Conservation (phyloP, 2,329 filamentous ascomycete species). For the Falciphora oryzae region DNA sequence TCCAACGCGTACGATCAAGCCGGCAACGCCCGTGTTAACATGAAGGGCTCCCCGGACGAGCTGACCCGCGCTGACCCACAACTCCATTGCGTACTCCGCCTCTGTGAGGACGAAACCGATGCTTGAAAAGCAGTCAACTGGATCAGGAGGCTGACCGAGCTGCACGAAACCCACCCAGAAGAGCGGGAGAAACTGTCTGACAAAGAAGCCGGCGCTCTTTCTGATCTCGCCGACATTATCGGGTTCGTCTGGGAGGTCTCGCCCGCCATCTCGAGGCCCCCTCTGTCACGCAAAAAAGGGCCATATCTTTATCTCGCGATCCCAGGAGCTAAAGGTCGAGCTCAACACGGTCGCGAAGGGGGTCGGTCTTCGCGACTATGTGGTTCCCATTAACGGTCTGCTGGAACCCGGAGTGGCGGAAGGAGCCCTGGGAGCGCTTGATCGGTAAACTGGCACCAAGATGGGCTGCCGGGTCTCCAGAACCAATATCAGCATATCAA, state of each 20-base stretch:
- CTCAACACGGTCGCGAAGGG: conserved; percentile 31
- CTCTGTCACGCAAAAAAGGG: conserved; percentile 32
- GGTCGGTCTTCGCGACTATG: conserved; percentile 34
- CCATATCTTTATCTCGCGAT: conserved; percentile 28
- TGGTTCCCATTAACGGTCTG: conserved; percentile 35
- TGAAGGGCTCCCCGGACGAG: conserved; percentile 36
- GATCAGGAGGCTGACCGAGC: conserved; percentile 33
- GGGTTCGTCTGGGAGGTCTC: conserved; percentile 35
- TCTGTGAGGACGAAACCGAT: conserved; percentile 34
- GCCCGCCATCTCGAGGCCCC: conserved; percentile 27
- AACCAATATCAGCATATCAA: conserved; percentile 22
- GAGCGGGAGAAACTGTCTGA: conserved; percentile 29
- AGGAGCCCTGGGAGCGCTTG: conserved; percentile 28
- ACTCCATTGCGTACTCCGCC: conserved; percentile 37
- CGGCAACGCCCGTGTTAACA: conserved; percentile 28
- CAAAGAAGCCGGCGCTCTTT: conserved; percentile 28
- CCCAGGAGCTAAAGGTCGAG: conserved; percentile 29
- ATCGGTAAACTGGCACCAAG: conserved; percentile 32
- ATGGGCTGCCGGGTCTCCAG: conserved; percentile 31
- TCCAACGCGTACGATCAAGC: conserved; percentile 28
- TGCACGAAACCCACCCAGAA: conserved; percentile 27
- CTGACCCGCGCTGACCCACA: conserved; percentile 32
- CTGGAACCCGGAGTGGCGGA: conserved; percentile 32
- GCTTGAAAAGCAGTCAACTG: conserved; percentile 30
- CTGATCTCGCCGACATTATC: conserved; percentile 31